Conservation (phyloP, 2,329 filamentous ascomycete genomes). For the Cordyceps javanica region DNA sequence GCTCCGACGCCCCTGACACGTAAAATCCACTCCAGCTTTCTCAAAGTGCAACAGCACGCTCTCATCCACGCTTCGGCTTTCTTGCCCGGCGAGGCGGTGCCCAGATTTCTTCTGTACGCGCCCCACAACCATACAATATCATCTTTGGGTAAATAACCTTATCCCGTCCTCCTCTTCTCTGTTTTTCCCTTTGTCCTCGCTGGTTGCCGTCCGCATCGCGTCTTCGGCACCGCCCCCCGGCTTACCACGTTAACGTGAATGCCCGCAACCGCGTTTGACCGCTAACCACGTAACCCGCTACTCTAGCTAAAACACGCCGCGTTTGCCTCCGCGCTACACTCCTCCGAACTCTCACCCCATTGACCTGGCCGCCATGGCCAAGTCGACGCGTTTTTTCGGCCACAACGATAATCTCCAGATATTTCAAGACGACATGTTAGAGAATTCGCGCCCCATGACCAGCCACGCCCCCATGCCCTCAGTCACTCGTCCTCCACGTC, state of each 20-base stretch:
- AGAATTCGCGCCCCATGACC: slow-evolving; percentile 41
- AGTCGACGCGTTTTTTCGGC: slow-evolving; percentile 40
- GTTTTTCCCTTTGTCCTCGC: not conserved
- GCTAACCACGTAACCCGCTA: slow-evolving; percentile 1
- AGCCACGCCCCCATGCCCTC: slow-evolving; percentile 53
- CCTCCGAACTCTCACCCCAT: slow-evolving; percentile 8
- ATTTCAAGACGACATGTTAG: slow-evolving; percentile 46
- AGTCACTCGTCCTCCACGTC: slow-evolving; percentile 40
- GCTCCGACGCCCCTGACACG: slow-evolving; percentile 6
- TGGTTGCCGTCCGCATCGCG: not conserved
- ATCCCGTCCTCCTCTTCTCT: not conserved
- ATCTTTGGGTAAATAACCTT: slow-evolving; percentile 1
- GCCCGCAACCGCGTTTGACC: slow-evolving; percentile 5
- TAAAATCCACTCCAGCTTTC: not conserved
- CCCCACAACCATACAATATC: not conserved
- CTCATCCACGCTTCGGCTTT: not conserved
- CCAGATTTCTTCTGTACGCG: not conserved
- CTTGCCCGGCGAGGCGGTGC: not conserved
- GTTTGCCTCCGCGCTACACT: slow-evolving; percentile 1
- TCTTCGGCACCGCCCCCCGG: not conserved
- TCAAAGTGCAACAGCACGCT: not conserved
- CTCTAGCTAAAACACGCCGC: slow-evolving; percentile 3
- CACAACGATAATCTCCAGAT: slow-evolving; percentile 44
- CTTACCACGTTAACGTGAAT: not conserved
- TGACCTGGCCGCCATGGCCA: slow-evolving; percentile 45